These are phyloP conservation scores for Colletotrichum incanum DNA, from an alignment of 2,329 filamentous ascomycete species.

Conservation along the genomic window DNA sequence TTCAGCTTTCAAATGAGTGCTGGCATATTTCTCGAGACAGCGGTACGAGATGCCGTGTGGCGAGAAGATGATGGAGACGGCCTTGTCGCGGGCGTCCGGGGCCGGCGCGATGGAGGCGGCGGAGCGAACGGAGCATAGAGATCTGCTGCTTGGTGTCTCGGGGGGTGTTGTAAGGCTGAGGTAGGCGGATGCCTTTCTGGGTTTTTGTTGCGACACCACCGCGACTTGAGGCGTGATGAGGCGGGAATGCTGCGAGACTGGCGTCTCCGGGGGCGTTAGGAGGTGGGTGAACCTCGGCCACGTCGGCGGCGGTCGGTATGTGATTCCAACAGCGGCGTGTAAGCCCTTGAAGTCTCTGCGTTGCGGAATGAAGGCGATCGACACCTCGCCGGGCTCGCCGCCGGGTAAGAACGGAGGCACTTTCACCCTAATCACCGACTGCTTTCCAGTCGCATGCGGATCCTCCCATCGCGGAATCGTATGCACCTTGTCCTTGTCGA, in stretches of 20 bases:
- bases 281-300: slow-evolving; percentile 43
- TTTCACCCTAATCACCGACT: slow-evolving; percentile 60
- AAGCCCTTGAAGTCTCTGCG: slow-evolving; percentile 73
- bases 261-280: slow-evolving; percentile 35
- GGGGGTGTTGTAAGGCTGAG: slow-evolving; percentile 55
- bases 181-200: slow-evolving; percentile 39
- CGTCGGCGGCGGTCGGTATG: slow-evolving; percentile 73
- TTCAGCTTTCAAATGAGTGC: slow-evolving; percentile 69
- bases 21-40: slow-evolving; percentile 69
- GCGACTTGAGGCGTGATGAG: slow-evolving; percentile 33
- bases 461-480: slow-evolving; percentile 65
- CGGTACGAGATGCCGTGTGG: slow-evolving; percentile 74
- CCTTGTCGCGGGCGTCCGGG: slow-evolving; percentile 55
- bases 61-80: slow-evolving; percentile 75
- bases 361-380: slow-evolving; percentile 76
- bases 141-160: slow-evolving; percentile 50
- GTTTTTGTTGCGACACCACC: slow-evolving; percentile 24
- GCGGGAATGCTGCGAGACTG: slow-evolving; percentile 47
- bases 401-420: slow-evolving; percentile 68
- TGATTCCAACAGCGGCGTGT: slow-evolving; percentile 80
- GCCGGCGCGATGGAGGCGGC: slow-evolving; percentile 50
- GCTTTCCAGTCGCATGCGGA: slow-evolving; percentile 52
- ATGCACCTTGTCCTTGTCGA: slow-evolving; percentile 66
- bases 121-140: slow-evolving; percentile 55
- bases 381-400: slow-evolving; percentile 77